Conservation (phyloP, 306 rosid genomes). For the Dicorynia guianensis region DNA sequence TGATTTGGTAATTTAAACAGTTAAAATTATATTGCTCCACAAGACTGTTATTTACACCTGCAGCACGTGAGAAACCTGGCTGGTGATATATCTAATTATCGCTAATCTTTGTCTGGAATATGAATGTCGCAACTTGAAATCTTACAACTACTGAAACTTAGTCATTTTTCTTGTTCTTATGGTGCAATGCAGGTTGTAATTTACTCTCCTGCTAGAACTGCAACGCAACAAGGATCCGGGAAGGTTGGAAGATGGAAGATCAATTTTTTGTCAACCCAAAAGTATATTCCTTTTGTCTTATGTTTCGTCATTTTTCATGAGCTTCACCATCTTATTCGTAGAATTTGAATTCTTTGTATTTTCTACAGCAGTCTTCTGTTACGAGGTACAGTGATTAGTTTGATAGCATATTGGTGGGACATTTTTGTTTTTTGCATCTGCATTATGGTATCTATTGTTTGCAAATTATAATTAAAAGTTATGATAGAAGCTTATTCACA, state of each 20-base stretch:
- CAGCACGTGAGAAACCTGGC: not conserved
- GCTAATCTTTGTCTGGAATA: not conserved
- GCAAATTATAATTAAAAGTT: not conserved
- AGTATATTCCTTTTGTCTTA: slow-evolving; percentile 53
- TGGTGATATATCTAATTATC: not conserved
- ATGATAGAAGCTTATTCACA: not conserved
- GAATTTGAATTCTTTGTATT: slow-evolving; percentile 22
- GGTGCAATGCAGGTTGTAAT: slow-evolving; percentile 75
- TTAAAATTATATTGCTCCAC: not conserved
- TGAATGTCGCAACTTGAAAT: not conserved
- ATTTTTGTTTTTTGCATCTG: slow-evolving; percentile 10
- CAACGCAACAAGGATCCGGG: slow-evolving; percentile 98
- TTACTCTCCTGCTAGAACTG: slow-evolving; percentile 97
- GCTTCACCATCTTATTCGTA: slow-evolving; percentile 5
- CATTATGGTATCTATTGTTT: slow-evolving; percentile 31
- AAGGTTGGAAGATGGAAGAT: slow-evolving; percentile 94
- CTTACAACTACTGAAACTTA: slow-evolving; percentile 28
- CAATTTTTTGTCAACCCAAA: slow-evolving; percentile 92
- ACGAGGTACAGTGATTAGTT: slow-evolving; percentile 14
- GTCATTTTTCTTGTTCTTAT: slow-evolving; percentile 9
- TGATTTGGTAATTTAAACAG: not conserved
- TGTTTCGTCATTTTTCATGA: not conserved
- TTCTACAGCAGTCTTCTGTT: not conserved
- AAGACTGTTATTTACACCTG: not conserved
- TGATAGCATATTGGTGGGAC: not conserved